Base-by-base conservation (phyloP, 164 flowering plant species). In the Stephania cephalantha region DNA sequence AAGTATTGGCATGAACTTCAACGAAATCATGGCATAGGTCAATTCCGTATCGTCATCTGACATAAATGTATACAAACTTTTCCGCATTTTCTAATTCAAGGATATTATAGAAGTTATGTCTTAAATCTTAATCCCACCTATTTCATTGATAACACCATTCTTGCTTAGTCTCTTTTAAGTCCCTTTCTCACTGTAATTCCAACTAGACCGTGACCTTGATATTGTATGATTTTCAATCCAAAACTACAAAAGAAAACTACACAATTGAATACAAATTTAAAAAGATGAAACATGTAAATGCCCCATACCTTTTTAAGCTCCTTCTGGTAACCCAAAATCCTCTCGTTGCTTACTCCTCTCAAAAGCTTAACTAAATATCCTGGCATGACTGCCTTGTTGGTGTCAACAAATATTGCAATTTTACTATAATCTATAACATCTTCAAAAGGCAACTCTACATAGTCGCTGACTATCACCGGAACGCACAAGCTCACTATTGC, bases 401-500 rank as follows among this genome's bases (percentile, higher is more conserved):
- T 75, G 50, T 89, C 92, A 2, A 95, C 92, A 83, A 95, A 95
- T 70, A 95, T 72, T 7, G 98, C 92, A 76, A 95, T 89, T 85
- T 91, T 93, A 70, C 79, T 82, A 77, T 95, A 93, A 78, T 93
- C 91, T 82, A 95, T 89, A 45, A 82, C 91, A 84, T 95, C 95
- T 85, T 95, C 99, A 83, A 95, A 95, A 20, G 99, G 99, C 79
- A 95, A 80, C 87, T 95, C 98, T 75, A 95, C 88, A 68, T 80
- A 75, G 78, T 95, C 97, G 80, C 98, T 95, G 73, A 95, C 86
- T 30, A 93, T 89, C 20, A 95, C 98, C 3, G 99, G 99, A 71
- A 93, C 77, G 75, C 99, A 95, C 84, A 95, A 84, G 84, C 99
- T 95, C 79, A 93, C 96, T 72, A 95, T 90, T 42, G 99, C 87